These are phyloP conservation scores for Beauveria sp. DNA, from an alignment of 2,329 filamentous ascomycete genomes.

Conservation along the genomic window DNA sequence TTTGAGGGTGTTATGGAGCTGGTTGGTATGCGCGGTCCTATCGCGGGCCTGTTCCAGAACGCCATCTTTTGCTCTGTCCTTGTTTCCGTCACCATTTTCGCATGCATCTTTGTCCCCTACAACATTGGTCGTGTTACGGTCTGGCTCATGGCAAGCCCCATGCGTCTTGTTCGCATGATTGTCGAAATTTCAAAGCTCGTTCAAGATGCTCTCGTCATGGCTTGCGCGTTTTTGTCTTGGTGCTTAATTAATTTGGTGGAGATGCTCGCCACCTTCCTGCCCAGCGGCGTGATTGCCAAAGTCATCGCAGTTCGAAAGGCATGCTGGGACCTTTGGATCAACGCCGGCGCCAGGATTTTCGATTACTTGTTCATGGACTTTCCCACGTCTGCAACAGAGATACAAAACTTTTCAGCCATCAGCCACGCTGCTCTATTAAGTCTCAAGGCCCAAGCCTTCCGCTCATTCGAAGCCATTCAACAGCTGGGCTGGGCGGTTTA, in stretches of 20 bases:
- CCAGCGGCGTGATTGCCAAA: conserved; percentile 23
- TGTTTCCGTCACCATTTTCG: conserved; percentile 76
- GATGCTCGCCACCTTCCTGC: conserved; percentile 27
- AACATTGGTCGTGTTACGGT: conserved; percentile 81
- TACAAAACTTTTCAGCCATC: conserved; percentile 68
- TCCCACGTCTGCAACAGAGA: conserved; percentile 50
- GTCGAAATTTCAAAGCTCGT: conserved; percentile 70
- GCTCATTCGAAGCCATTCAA: conserved; percentile 32
- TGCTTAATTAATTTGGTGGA: conserved; percentile 32
- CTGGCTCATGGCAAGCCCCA: conserved; percentile 70
- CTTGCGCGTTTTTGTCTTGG: conserved; percentile 48
- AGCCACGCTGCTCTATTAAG: conserved; percentile 62
- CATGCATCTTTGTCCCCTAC: conserved; percentile 86
- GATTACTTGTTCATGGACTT: conserved; percentile 44
- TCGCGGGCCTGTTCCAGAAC: conserved; percentile 87
- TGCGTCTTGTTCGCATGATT: conserved; percentile 64
- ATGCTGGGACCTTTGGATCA: conserved; percentile 35
- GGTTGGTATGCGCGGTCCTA: conserved; percentile 89
- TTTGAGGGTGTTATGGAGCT: conserved; percentile 94
- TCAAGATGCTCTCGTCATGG: conserved; percentile 65
- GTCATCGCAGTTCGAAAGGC: conserved; percentile 28
- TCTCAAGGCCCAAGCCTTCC: conserved; percentile 47
- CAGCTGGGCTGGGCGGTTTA: conserved; percentile 35
- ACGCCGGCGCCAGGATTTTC: conserved; percentile 39
- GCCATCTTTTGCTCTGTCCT: conserved; percentile 89